Conservation (phyloP, 495 filamentous ascomycete species). For the Chaetomium cochliodes region DNA sequence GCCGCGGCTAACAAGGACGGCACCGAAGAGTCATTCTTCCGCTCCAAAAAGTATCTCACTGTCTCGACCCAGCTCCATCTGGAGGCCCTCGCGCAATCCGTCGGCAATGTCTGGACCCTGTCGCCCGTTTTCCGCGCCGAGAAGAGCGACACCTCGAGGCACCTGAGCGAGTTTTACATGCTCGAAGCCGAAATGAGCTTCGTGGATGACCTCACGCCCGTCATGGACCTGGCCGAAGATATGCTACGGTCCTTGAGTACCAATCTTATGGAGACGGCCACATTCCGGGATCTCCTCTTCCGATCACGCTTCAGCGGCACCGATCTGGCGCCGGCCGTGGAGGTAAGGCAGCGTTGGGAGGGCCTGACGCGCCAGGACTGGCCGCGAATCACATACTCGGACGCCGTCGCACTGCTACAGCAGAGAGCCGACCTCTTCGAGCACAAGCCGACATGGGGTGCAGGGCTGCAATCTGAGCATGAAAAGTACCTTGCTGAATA, state of each 20-base stretch:
- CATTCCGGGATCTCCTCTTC: constrained; percentile 58
- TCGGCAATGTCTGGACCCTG: constrained; percentile 90
- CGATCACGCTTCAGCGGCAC: constrained; percentile 34
- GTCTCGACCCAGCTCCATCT: constrained; percentile 94
- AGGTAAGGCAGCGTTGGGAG: constrained; percentile 67
- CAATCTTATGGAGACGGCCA: constrained; percentile 52
- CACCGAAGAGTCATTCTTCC: constrained; percentile 63
- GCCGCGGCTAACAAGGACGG: constrained; percentile 15
- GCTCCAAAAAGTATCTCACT: constrained; percentile 87
- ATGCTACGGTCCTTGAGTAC: constrained; percentile 64
- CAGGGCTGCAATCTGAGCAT: constrained; percentile 84
- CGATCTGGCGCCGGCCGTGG: constrained; percentile 39
- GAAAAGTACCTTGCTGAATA: constrained; percentile 80
- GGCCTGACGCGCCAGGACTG: constrained; percentile 61
- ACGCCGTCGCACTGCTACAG: constrained; percentile 69
- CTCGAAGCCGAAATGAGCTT: constrained; percentile 88
- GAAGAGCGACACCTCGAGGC: constrained; percentile 87
- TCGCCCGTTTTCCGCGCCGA: constrained; percentile 94
- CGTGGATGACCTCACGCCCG: constrained; percentile 60
- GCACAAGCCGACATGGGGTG: constrained; percentile 65
- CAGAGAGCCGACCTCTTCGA: constrained; percentile 63
- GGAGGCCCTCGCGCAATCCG: constrained; percentile 83
- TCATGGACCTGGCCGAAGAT: constrained; percentile 78
- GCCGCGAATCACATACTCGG: constrained; percentile 82
- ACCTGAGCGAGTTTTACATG: constrained; percentile 99